Percentiles rank a stretch among this genome's conserved stretches.
These are phyloP conservation scores for Cryptococcus sp. DNA, from an alignment of 1,284 basidiomycete genomes.

Conservation along the genomic window DNA sequence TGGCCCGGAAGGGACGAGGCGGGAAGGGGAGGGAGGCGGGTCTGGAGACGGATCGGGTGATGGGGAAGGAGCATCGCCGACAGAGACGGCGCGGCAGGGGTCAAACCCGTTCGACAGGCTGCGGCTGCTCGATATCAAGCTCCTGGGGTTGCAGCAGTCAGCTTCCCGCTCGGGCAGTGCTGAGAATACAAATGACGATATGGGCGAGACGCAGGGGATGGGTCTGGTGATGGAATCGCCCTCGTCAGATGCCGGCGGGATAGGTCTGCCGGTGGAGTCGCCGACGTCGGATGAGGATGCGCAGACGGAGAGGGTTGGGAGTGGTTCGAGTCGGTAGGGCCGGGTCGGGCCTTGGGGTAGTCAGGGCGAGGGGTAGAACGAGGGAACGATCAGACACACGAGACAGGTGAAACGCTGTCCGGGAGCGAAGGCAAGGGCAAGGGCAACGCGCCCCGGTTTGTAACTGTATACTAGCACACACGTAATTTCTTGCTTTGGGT, in stretches of 20 bases:
- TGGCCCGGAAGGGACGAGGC: background rate
- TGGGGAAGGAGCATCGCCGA: slow-evolving; percentile 43
- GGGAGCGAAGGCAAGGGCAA: too few species aligned
- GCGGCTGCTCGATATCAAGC: slow-evolving; percentile 1
- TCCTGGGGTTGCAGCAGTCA: background rate
- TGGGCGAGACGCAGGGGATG: background rate
- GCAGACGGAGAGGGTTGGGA: background rate
- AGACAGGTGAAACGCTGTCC: too few species aligned
- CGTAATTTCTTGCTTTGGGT: too few species aligned
- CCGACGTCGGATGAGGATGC: slow-evolving; percentile 18
- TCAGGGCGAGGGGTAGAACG: background rate
- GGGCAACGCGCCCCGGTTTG: too few species aligned
- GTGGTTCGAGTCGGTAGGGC: background rate
- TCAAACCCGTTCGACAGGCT: background rate
- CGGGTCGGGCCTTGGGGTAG: background rate
- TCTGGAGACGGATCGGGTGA: slow-evolving; percentile 25
- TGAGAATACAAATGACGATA: background rate
- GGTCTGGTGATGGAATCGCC: slow-evolving; percentile 1
- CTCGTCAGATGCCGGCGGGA: too few species aligned
- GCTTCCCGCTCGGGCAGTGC: background rate
- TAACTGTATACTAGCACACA: too few species aligned
- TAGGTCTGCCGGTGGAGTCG: slow-evolving; percentile 19
- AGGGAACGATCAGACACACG: too few species aligned
- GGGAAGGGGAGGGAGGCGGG: background rate
- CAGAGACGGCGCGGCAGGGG: slow-evolving; percentile 33